These are phyloP conservation scores for Yamagishiella unicocca DNA, from an alignment of 139 green algal species.

Conservation along the genomic window DNA sequence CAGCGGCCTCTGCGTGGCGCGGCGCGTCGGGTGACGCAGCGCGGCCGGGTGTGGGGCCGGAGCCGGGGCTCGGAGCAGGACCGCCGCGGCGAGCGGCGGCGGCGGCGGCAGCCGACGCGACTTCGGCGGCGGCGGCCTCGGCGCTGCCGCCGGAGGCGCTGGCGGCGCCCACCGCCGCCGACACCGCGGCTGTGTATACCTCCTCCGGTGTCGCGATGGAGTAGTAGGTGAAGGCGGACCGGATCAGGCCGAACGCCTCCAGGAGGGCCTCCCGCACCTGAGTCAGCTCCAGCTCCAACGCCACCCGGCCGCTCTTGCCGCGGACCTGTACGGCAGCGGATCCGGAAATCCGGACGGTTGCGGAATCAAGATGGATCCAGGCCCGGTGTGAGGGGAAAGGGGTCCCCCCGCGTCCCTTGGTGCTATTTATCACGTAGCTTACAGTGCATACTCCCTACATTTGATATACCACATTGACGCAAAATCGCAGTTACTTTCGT, in stretches of 20 bases:
- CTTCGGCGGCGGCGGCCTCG: slow-evolving; percentile 12
- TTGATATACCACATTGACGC: too few species aligned
- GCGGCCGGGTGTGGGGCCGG: background rate
- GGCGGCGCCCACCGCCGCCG: background rate
- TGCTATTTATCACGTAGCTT: too few species aligned
- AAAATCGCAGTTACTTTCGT: too few species aligned
- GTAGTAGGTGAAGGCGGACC: slow-evolving; percentile 17
- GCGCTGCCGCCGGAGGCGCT: background rate
- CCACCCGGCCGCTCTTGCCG: slow-evolving; percentile 7
- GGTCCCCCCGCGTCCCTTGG: too few species aligned
- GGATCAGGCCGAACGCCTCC: background rate
- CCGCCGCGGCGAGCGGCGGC: background rate
- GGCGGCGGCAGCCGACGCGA: background rate
- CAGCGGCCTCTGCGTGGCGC: background rate
- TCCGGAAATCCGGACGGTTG: too few species aligned
- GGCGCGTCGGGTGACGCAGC: background rate
- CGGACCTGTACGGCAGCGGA: too few species aligned
- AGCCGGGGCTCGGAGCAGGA: background rate
- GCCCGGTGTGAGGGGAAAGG: too few species aligned
- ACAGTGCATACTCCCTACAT: too few species aligned
- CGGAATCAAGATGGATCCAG: too few species aligned
- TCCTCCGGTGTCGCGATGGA: slow-evolving; percentile 20
- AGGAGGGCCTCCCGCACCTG: slow-evolving; percentile 3
- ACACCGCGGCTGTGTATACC: background rate
- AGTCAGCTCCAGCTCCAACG: slow-evolving; percentile 24